Evolutionary conservation across 2,329 filamentous ascomycete species (phyloP), one percentile per base, ranked within the genome.

Genomic region (Aspergillus terreus): DNA sequence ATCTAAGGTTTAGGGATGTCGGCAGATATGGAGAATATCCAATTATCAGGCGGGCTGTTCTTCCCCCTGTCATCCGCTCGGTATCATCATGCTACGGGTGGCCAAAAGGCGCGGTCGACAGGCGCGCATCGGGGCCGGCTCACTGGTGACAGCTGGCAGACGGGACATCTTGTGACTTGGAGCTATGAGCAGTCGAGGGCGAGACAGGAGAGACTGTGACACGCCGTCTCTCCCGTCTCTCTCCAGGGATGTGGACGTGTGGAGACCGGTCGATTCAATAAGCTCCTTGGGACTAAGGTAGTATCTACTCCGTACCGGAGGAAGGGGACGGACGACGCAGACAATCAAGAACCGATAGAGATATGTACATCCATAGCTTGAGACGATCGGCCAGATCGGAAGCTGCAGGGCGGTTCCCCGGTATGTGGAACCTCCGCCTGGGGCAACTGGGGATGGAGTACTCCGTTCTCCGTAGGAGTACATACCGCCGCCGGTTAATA

Each of bases 401-500:
- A 64, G 49, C 56, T 52, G 54, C 44, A 49, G 14, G 33, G 36
- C 54, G 47, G 56, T 67, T 64, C 65, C 61, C 63, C 63, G 63
- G 63, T 60, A 67, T 66, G 63, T 55, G 46, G 51, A 23, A 23
- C 40, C 45, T 57, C 43, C 36, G 42, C 17, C 56, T 59, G 57
- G 56, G 56, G 62, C 52, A 51, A 44, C 56, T 52, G 44, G n/a
- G 36, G 52, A 60, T 56, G 23, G 23, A 23, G 23, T 6, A 23
- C 23, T 6, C 23, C 23, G 23, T 23, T 23, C 23, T 23, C 36
- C 49, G 47, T 50, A 19, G 19, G 19, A 46, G 45, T 49, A 54
- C 57, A 54, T 61, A 59, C 61, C 63, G 62, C 52, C 59, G 53
- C 54, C 54, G 60, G 57, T 52, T 60, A 63, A 57, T 60, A 48